Evolutionary conservation across 345 rosid genomes (phyloP), one percentile per base, ranked within the genome.

Genomic region (Brassica incana): DNA sequence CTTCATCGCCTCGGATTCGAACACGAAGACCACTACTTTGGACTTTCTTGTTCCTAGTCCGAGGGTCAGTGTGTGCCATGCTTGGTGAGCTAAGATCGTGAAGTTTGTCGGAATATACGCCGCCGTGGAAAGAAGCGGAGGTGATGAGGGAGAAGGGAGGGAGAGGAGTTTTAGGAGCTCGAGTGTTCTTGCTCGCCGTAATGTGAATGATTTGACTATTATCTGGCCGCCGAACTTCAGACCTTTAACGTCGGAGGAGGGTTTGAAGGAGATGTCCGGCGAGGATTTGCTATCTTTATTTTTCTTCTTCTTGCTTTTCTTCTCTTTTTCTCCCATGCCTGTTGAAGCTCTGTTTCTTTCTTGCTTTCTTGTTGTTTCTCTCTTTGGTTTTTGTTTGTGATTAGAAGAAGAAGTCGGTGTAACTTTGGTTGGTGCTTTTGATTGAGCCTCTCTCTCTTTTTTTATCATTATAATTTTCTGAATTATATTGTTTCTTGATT

Each of bases 41-140:
- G 99, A 92, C 66, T 91, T 95, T 77, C 82, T 93, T 7, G 99
- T 93, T 5, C 99, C 98, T 0, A 95, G 86, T 1, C 99, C 99
- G 14, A 95, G 90, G 2, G 98, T 93, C 0, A 95, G 81, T 14
- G 99, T 95, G 54, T 95, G 98, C 99, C 97, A 95, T 4, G 99
- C 99, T 60, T 89, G 98, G 84, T 95, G 98, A 2, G 99, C 97
- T 23, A 95, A 77, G 85, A 92, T 90, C 0, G 97, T 93, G 96
- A 95, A 95, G 82, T 91, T 93, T 6, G 98, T 95, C 0, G 99
- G 98, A 56, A 95, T 65, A 77, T 87, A 95, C 35, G 94, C 96
- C 9, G 97, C 83, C 3, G 97, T 89, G 1, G 99, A 89, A 20
- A 94, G 88, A 75, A 92, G 89, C 4, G 91, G 88, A 8, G 79